Evolutionary conservation across 805 yeast genomes (phyloP), one percentile per base, ranked within the genome.

Genomic region (Candida verbasci): DNA sequence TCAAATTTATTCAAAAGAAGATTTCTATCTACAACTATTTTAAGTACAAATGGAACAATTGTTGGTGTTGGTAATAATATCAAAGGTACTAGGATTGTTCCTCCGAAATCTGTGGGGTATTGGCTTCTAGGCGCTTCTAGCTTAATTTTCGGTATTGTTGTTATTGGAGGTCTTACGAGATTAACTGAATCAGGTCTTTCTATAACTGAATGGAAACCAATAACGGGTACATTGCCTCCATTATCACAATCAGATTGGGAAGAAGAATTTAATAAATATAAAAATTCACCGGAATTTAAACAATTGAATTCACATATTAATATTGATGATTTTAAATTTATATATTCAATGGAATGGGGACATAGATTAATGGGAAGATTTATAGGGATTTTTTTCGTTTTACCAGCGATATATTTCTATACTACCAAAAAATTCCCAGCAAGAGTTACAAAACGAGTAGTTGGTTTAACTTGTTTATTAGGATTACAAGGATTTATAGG

Each of bases 141-240:
- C 0, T 65, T 93, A 11, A 96, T 93, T 1, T 93, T 93, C 59
- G 96, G 95, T 24, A 93, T 93, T 43, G 97, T 93, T 11, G 80
- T 93, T n/a, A 69, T 93, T 4, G 99, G 98, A 31, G 99, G 99
- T 1, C 70, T 93, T 31, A 93, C 98, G 0, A 75, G 99, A 51
- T 70, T 93, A 30, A 93, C 98, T 0, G 99, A 93, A 55, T 86
- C 96, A 0, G 99, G 98, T 0, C 68, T 93, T 31, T 84, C 95
- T 32, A 93, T 93, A 56, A 93, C 97, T 1, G 98, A 93, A 55
- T 93, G 99, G 99, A 86, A 81, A 57, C 99, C 99, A 1, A 88
- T 93, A 18, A 87, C 98, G 0, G 99, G 99, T 31, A 66, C 94
- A 1, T 60, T 93, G 10, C 99, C 99, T 2, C 98, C 98, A 0